These are phyloP conservation scores for Tricholoma matsutake DNA, from an alignment of 768 basidiomycete species.

Conservation along the genomic window DNA sequence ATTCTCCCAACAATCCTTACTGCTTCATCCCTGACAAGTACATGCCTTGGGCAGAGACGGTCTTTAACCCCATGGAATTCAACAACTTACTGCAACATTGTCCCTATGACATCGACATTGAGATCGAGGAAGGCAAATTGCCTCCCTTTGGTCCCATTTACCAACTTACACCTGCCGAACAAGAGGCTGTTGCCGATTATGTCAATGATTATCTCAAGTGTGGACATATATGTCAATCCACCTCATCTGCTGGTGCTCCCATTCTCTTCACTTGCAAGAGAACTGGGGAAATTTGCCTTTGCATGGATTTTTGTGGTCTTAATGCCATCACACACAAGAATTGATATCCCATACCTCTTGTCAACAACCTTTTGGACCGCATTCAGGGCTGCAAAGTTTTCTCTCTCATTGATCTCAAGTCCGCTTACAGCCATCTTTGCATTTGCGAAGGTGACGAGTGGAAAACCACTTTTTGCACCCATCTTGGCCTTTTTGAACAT, in stretches of 20 bases:
- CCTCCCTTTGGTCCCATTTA: constrained; percentile 20
- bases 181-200: constrained; percentile 21
- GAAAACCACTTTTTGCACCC: too few species aligned
- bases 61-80: constrained; percentile 24
- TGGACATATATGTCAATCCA: constrained; percentile 25
- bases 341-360: constrained; percentile 31
- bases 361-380: constrained; percentile 28
- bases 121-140: constrained; percentile 25
- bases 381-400: constrained; percentile 22
- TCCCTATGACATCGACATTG: constrained; percentile 30
- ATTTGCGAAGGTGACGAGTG: too few species aligned
- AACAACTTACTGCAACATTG: constrained; percentile 25
- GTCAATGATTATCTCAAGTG: constrained; percentile 25
- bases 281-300: constrained; percentile 19
- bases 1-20: neutral
- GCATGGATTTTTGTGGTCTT: constrained; percentile 20
- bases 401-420: constrained; percentile 36
- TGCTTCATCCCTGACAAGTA: neutral
- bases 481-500: too few species aligned
- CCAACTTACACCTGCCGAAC: constrained; percentile 22
- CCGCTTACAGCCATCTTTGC: constrained; percentile 33
- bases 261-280: constrained; percentile 25
- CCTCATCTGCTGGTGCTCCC: constrained; percentile 17
- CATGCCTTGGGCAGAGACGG: constrained; percentile 4
- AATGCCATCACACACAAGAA: constrained; percentile 32